Evolutionary conservation across 139 green algal species (phyloP).

Genomic region (Volvox reticuliferus): DNA sequence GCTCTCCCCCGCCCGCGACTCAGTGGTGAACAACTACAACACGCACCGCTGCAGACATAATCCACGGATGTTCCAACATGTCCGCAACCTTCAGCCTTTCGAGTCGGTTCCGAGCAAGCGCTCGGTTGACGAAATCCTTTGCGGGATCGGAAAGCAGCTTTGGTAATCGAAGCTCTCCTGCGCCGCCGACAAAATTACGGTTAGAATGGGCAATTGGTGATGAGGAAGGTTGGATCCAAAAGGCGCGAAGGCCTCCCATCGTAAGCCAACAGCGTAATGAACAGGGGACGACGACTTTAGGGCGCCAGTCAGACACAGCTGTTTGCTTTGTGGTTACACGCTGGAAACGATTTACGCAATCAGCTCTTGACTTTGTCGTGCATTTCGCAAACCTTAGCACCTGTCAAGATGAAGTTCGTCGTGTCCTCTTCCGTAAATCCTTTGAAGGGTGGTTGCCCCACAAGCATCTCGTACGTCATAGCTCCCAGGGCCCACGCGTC

Average conservation of each 20-base stretch:
- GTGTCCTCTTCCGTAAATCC: conserved; percentile 48
- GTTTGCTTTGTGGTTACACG: too few relatives aligned
- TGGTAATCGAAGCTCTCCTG: conserved; percentile 37
- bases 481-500: conserved; percentile 45
- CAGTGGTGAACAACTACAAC: too few relatives aligned
- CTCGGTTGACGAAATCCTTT: conserved; percentile 40
- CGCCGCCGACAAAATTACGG: not conserved
- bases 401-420: conserved; percentile 29
- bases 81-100: conserved; percentile 12
- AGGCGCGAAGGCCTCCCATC: too few relatives aligned
- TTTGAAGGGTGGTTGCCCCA: conserved; percentile 48
- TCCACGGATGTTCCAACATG: conserved; percentile 46
- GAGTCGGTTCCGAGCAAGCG: conserved; percentile 16
- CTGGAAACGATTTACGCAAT: too few relatives aligned
- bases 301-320: too few relatives aligned
- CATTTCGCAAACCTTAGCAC: not conserved
- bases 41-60: conserved; percentile 16
- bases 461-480: conserved; percentile 48
- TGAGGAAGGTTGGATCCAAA: too few relatives aligned
- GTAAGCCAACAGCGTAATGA: too few relatives aligned
- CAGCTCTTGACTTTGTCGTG: too few relatives aligned
- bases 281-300: too few relatives aligned
- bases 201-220: too few relatives aligned
- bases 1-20: not conserved
- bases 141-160: conserved; percentile 43